Evolutionary conservation across 1,139 yeast genomes (phyloP), one percentile per base, ranked within the genome.

Genomic region (Starmera stellimalicola): DNA sequence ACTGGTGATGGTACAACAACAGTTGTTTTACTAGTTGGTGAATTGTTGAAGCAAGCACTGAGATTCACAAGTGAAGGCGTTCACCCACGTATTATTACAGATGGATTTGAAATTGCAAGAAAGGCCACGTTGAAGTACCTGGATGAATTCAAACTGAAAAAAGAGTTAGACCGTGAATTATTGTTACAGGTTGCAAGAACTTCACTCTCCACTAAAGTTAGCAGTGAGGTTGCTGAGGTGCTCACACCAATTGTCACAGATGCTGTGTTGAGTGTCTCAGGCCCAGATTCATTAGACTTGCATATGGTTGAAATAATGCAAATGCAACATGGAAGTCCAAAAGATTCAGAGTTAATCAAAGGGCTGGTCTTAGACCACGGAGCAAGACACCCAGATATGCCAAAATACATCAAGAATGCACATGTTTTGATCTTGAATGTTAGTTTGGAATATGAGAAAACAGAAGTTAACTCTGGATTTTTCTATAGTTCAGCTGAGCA

Each of bases 1-100:
- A 84, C 98, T 11, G 99, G 99, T 34, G 99, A 91, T 57, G 99
- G 99, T 44, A 93, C 99, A 37, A 91, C 98, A n/a, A 82, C 95
- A 1, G 98, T 91, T 37, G 91, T 91, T 35, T 68, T 94, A 44
- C 70, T 88, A 37, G 98, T 91, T 29, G 99, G 99, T 35, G 97
- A 93, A 56, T 66, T 91, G 39, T 70, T 91, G 54, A 84, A 83
- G 57, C 98, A 91, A 61, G 96, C 97, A 22, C 94, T 91, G 54
- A 71, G 97, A 50, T 88, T 74, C 55, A 77, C 85, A 37, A 71
- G 78, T 43, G 98, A 91, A 62, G 98, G 98, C 29, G 82, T 93
- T 34, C 99, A 91, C 59, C 98, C 99, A 29, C 68, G 97, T 51
- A 82, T 88, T 37, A 69, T 91, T 41, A 87, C 91, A 16, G 98